Evolutionary conservation across 352 stramenopile species (phyloP), one percentile per base, ranked within the genome.

Genomic region (Globisporangium irregulare): DNA sequence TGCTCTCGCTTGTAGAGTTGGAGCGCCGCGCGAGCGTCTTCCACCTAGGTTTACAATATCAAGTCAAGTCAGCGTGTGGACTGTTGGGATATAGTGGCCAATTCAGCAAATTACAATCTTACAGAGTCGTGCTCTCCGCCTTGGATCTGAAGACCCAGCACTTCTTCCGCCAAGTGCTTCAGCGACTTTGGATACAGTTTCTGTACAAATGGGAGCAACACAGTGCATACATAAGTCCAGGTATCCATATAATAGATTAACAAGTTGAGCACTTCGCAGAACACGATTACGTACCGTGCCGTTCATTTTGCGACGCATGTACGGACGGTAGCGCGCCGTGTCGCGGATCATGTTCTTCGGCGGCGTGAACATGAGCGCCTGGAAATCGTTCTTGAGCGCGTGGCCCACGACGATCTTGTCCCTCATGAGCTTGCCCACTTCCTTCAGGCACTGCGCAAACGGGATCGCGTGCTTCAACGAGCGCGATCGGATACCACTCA

Each of bases 121-220:
- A 90, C 88, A n/a, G 88, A 95, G 77, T 95, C 84, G 81, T 95
- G 88, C 76, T 94, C 84, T 65, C 88, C 86, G n/a, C 71, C 81
- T 58, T 95, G 88, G 65, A 94, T 94, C 69, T 85, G 68, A 48
- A 76, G 71, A 36, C 71, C 73, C 41, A 95, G 73, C 12, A 94
- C 75, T 64, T 94, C 86, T 58, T 87, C 73, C 10, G 85, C 73
- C 60, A 95, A 73, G 61, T 91, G 67, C 77, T 92, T 93, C 34
- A 95, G 71, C 54, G 88, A 88, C 72, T 93, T 93, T 4, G 88
- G 88, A 61, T 79, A 92, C 62, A 95, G 63, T 93, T 95, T 95
- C 88, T 94, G 62, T 10, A 64, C 32, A 43, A 22, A n/a, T 4
- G 10, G 68, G 34, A 61, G 20, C 22, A 62, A 51, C 32, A 43